Evolutionary conservation across 495 filamentous ascomycete species (phyloP).

Genomic region (Penicillium lagena): DNA sequence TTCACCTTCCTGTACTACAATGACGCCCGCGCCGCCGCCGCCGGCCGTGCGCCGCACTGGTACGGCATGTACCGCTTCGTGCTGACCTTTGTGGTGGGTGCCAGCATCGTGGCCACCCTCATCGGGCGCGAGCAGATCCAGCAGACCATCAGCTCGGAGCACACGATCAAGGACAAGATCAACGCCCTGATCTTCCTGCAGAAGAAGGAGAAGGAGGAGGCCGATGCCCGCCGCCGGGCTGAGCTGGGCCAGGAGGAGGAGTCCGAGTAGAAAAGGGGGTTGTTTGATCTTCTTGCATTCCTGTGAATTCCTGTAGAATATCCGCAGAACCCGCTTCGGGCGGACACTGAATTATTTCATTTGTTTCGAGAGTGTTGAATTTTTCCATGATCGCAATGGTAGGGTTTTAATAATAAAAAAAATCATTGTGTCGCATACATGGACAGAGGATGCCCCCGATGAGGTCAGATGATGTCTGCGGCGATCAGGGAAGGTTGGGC

Average conservation of each 20-base stretch:
- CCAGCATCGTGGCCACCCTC: conserved; percentile 77
- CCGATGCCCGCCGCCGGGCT: conserved; percentile 43
- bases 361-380: conserved; percentile 1
- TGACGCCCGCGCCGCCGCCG: conserved; percentile 66
- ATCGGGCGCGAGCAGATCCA: conserved; percentile 82
- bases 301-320: conserved; percentile 32
- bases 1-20: conserved; percentile 89
- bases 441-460: too few relatives aligned
- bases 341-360: conserved; percentile 13
- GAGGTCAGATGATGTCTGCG: too few relatives aligned
- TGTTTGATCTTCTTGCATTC: conserved; percentile 24
- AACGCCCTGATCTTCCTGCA: conserved; percentile 53
- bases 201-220: conserved; percentile 57
- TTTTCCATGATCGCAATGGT: too few relatives aligned
- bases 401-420: too few relatives aligned
- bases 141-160: conserved; percentile 40
- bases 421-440: too few relatives aligned
- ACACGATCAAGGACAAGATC: conserved; percentile 56
- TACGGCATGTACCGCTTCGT: conserved; percentile 93
- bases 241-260: conserved; percentile 30
- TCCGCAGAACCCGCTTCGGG: conserved; percentile 23
- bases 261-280: conserved; percentile 33
- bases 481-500: too few relatives aligned
- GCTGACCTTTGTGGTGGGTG: conserved; percentile 87
- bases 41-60: conserved; percentile 86